phyloP scores from a whole-genome alignment of 2,329 filamentous ascomycete genomes.

The Alternaria infectoria region DNA sequence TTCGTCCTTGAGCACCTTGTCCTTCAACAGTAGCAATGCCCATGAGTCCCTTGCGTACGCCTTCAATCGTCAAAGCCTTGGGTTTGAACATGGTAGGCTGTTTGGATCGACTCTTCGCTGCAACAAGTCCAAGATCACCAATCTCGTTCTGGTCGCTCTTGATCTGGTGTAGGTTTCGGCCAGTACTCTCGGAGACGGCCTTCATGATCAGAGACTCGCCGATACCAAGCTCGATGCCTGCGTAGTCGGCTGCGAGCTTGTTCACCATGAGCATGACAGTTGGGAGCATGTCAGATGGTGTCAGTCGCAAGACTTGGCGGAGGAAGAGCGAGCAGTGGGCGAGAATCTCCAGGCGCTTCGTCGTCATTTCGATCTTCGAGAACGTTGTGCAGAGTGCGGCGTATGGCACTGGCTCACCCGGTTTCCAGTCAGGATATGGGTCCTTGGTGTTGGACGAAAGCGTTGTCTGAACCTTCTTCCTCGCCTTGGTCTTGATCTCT shows the following conservation, averaged over 20 bases:
- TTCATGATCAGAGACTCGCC: constrained; percentile 99
- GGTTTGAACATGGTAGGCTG: constrained; percentile 99
- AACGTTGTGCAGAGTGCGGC: constrained; percentile 94
- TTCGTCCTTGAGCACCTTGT: constrained; percentile 85
- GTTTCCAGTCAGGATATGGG: constrained; percentile 93
- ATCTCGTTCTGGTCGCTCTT: constrained; percentile 97
- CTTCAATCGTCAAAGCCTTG: constrained; percentile 83
- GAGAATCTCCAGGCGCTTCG: constrained; percentile 85
- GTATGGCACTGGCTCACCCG: constrained; percentile 88
- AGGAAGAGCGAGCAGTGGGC: constrained; percentile 90
- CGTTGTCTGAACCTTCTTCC: constrained; percentile 80
- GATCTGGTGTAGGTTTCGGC: constrained; percentile 84
- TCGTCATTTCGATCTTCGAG: constrained; percentile 92
- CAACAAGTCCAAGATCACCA: constrained; percentile 91
- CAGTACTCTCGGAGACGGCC: constrained; percentile 92
- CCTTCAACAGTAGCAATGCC: constrained; percentile 86
- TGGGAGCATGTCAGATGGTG: constrained; percentile 83
- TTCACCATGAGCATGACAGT: constrained; percentile 97
- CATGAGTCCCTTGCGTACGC: constrained; percentile 87
- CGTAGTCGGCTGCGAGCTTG: constrained; percentile 95
- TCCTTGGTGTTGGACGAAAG: constrained; percentile 73
- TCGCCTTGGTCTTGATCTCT: constrained; percentile 73
- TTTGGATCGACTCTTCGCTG: constrained; percentile 91
- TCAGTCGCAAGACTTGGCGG: constrained; percentile 90
- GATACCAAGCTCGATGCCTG: constrained; percentile 96